Conservation (phyloP, 768 basidiomycete genomes). For the Mycena alexandri region DNA sequence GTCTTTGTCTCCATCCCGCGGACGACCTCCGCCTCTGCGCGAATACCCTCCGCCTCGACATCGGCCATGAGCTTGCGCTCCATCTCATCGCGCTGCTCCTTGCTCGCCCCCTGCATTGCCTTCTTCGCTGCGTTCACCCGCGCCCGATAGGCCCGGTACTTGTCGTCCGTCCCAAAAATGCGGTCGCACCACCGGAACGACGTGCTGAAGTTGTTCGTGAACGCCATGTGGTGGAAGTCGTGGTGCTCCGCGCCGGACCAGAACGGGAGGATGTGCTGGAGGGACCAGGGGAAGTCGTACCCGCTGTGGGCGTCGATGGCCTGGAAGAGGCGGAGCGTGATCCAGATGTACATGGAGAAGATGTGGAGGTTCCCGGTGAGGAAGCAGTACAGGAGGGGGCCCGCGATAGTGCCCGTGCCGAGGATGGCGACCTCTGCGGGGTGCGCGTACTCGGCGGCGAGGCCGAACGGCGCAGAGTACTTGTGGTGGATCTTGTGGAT, state of each 20-base stretch:
- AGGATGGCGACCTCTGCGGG: conserved; percentile 97
- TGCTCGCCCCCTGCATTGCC: conserved; percentile 63
- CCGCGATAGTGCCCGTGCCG: conserved; percentile 90
- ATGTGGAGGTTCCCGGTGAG: conserved; percentile 87
- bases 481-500: conserved; percentile 99
- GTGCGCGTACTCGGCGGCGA: conserved; percentile 98
- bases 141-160: conserved; percentile 85
- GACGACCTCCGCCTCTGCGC: conserved; percentile 72
- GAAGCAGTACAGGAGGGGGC: conserved; percentile 89
- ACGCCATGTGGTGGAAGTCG: conserved; percentile 98
- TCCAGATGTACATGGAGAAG: conserved; percentile 94
- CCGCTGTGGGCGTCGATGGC: conserved; percentile 98
- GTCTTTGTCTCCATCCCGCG: conserved; percentile 46
- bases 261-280: conserved; percentile 92
- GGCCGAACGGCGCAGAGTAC: conserved; percentile 95
- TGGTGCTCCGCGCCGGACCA: conserved; percentile 99
- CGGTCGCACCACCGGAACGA: conserved; percentile 96
- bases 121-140: conserved; percentile 74
- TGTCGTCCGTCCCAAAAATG: conserved; percentile 90
- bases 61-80: conserved; percentile 76
- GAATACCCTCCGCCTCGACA: conserved; percentile 79
- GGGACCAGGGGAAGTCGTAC: conserved; percentile 98
- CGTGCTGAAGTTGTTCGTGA: conserved; percentile 93
- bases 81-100: conserved; percentile 64
- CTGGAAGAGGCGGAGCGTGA: conserved; percentile 94